These are phyloP conservation scores for Melampsora americana DNA, from an alignment of 1,284 basidiomycete genomes.

Conservation along the genomic window DNA sequence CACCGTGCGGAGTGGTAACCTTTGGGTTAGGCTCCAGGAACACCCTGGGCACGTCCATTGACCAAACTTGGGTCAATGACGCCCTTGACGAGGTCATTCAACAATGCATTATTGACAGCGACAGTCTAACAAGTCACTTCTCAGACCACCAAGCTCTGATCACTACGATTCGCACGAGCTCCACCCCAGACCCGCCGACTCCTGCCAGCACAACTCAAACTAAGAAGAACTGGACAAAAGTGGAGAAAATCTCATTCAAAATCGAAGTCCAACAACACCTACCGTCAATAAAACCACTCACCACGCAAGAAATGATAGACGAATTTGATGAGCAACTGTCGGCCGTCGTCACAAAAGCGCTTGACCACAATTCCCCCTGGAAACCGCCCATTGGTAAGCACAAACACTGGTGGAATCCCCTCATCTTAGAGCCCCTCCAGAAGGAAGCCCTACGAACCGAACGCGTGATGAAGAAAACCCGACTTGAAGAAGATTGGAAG, in stretches of 20 bases:
- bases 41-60: not conserved
- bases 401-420: not conserved
- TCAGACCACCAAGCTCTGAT: constrained; percentile 35
- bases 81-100: not conserved
- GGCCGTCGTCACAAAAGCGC: not conserved
- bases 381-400: not conserved
- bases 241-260: not conserved
- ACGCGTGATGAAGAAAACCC: not conserved
- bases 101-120: not conserved
- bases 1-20: constrained; percentile 4
- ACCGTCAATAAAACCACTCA: not conserved
- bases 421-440: not conserved
- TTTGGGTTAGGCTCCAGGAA: not conserved
- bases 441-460: not conserved
- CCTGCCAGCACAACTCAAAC: not conserved
- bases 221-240: not conserved
- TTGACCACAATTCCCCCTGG: not conserved
- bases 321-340: not conserved
- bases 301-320: not conserved
- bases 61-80: constrained; percentile 18
- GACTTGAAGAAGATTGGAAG: not conserved
- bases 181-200: not conserved
- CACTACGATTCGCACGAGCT: not conserved
- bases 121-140: not conserved
- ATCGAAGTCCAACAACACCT: not conserved